Evolutionary conservation across 192 early-diverging fungal genomes (phyloP).

Genomic region (Mortierella claussenii): DNA sequence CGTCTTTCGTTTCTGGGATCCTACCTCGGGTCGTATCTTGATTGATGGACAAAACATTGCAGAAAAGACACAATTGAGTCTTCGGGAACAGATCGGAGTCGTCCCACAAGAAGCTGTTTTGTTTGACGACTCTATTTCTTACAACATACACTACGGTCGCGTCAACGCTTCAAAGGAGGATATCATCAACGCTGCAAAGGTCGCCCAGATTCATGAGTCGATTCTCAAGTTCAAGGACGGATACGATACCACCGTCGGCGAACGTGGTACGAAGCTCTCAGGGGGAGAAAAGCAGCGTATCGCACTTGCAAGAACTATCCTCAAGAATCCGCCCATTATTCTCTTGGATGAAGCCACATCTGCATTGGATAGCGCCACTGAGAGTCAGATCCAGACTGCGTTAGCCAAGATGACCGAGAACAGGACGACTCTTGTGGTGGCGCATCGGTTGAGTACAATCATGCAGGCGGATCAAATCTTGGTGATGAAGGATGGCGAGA

Average conservation of each 20-base stretch:
- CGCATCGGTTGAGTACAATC: slow-evolving; percentile 87
- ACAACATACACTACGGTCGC: slow-evolving; percentile 75
- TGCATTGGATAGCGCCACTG: slow-evolving; percentile 82
- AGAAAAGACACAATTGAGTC: slow-evolving; percentile 59
- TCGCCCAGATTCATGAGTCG: slow-evolving; percentile 79
- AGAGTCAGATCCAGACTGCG: slow-evolving; percentile 83
- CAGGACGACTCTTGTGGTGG: slow-evolving; percentile 88
- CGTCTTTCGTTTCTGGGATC: slow-evolving; percentile 73
- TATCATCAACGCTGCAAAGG: slow-evolving; percentile 66
- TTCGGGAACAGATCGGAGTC: slow-evolving; percentile 68
- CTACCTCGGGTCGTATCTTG: slow-evolving; percentile 59
- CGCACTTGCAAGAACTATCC: slow-evolving; percentile 89
- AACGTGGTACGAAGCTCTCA: slow-evolving; percentile 79
- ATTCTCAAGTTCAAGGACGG: slow-evolving; percentile 75
- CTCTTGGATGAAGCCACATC: slow-evolving; percentile 90
- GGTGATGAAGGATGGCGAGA: slow-evolving; percentile 77
- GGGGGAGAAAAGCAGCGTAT: slow-evolving; percentile 97
- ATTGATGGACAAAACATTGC: slow-evolving; percentile 74
- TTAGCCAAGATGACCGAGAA: slow-evolving; percentile 75
- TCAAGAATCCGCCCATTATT: slow-evolving; percentile 87
- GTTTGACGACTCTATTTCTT: slow-evolving; percentile 73
- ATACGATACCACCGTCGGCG: slow-evolving; percentile 91
- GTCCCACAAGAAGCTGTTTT: slow-evolving; percentile 67
- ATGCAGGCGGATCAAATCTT: slow-evolving; percentile 86
- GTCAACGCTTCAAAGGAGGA: slow-evolving; percentile 60